Percentiles rank a stretch among this genome's conserved stretches.
These are phyloP conservation scores for Euphorbia pulcherrima DNA, from an alignment of 345 rosid genomes.

Conservation along the genomic window DNA sequence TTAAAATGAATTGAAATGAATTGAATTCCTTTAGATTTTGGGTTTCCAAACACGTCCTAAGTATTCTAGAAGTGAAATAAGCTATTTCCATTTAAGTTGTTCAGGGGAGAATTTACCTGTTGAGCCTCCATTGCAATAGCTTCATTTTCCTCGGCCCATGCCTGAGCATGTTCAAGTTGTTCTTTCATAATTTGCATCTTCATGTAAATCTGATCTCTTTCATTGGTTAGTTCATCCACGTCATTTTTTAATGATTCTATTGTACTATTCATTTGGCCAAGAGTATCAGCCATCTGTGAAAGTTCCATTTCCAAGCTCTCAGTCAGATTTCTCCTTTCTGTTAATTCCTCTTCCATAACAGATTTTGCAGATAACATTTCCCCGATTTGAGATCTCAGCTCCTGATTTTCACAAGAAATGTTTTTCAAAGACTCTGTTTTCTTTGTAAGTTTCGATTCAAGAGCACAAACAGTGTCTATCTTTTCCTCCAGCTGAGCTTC, in stretches of 20 bases:
- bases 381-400: constrained; percentile 48
- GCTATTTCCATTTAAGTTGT: constrained; percentile 3
- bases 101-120: constrained; percentile 41
- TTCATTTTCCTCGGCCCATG: constrained; percentile 57
- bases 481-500: constrained; percentile 66
- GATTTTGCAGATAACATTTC: constrained; percentile 43
- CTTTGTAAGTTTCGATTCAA: constrained; percentile 43
- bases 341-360: constrained; percentile 51
- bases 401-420: constrained; percentile 44
- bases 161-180: constrained; percentile 46
- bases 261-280: constrained; percentile 55
- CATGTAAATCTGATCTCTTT: constrained; percentile 55
- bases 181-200: constrained; percentile 59
- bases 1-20: too few relatives aligned
- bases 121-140: constrained; percentile 63
- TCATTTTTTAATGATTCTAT: constrained; percentile 48
- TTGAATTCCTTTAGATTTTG: too few relatives aligned
- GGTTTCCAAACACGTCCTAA: too few relatives aligned
- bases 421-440: constrained; percentile 32
- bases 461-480: constrained; percentile 39
- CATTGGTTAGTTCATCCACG: constrained; percentile 44
- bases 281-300: constrained; percentile 47
- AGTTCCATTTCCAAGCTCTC: constrained; percentile 75
- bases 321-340: constrained; percentile 40
- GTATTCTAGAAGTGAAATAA: background rate